Evolutionary conservation across 2,329 filamentous ascomycete genomes (phyloP).

Genomic region (Alternaria solani): DNA sequence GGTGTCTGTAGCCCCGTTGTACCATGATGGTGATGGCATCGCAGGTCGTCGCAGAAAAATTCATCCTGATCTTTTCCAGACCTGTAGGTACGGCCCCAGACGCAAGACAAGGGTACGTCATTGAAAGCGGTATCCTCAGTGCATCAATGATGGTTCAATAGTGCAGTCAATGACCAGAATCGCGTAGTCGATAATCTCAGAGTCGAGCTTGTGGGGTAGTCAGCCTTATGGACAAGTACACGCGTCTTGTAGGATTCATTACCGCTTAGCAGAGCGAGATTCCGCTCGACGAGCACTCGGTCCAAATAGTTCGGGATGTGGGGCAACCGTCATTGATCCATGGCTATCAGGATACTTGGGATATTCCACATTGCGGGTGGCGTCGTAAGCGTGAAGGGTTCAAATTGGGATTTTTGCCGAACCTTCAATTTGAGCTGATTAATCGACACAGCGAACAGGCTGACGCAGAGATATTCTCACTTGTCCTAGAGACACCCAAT

Average conservation of each 20-base stretch:
- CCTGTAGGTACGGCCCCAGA: background rate
- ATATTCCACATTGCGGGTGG: no score
- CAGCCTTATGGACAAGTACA: fast-evolving
- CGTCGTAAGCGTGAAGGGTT: background rate
- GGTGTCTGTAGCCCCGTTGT: background rate
- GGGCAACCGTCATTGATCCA: no score
- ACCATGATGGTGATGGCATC: background rate
- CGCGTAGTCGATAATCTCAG: background rate
- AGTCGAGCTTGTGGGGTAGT: fast-evolving
- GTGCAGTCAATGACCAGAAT: background rate
- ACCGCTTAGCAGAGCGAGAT: background rate
- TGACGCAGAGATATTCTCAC: background rate
- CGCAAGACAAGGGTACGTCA: background rate
- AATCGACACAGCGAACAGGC: background rate
- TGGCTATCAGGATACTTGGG: fast-evolving
- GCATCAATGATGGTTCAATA: fast-evolving
- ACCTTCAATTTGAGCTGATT: fast-evolving
- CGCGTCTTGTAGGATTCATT: background rate
- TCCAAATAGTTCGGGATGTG: no score
- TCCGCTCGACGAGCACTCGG: no score
- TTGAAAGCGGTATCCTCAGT: fast-evolving
- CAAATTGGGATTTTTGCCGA: background rate
- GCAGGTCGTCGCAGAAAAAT: background rate
- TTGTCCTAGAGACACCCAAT: fast-evolving
- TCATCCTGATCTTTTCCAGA: fast-evolving